phyloP scores from a whole-genome alignment of 345 rosid species.

The Moricandia arvensis region DNA sequence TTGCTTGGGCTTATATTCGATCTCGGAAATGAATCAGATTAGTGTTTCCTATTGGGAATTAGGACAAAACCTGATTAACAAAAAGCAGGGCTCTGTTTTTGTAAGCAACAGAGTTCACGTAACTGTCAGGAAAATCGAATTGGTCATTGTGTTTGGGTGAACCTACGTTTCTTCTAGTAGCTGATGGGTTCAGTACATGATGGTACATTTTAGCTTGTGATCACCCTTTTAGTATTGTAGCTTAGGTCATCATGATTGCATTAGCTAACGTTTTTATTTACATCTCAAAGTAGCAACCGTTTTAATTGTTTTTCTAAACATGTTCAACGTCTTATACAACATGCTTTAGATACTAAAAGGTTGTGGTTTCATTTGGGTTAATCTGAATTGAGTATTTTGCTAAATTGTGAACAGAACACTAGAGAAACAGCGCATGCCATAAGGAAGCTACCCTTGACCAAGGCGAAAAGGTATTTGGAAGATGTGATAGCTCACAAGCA shows the following conservation, averaged over 20 bases:
- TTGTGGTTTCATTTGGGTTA: too few relatives aligned
- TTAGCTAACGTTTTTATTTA: too few relatives aligned
- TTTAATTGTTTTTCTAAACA: neutral
- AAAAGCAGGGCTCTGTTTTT: constrained; percentile 61
- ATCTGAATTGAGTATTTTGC: too few relatives aligned
- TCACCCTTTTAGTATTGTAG: neutral
- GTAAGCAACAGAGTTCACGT: constrained; percentile 48
- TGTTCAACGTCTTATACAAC: too few relatives aligned
- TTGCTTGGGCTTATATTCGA: neutral
- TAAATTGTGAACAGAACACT: constrained; percentile 56
- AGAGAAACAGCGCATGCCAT: constrained; percentile 87
- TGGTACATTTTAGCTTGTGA: constrained; percentile 33
- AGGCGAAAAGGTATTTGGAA: constrained; percentile 95
- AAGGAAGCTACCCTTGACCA: constrained; percentile 68
- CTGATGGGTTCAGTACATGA: constrained; percentile 64
- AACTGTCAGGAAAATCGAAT: constrained; percentile 52
- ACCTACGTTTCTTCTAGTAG: constrained; percentile 41
- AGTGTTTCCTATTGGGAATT: neutral
- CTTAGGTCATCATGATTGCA: neutral
- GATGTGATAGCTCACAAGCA: constrained; percentile 97
- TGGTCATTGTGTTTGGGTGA: constrained; percentile 65
- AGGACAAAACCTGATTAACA: constrained; percentile 49
- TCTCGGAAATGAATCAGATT: neutral
- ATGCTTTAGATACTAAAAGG: too few relatives aligned
- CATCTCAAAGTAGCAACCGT: neutral